Evolutionary conservation across 1,284 basidiomycete genomes (phyloP).

Genomic region (Cryptococcus amylolentus): DNA sequence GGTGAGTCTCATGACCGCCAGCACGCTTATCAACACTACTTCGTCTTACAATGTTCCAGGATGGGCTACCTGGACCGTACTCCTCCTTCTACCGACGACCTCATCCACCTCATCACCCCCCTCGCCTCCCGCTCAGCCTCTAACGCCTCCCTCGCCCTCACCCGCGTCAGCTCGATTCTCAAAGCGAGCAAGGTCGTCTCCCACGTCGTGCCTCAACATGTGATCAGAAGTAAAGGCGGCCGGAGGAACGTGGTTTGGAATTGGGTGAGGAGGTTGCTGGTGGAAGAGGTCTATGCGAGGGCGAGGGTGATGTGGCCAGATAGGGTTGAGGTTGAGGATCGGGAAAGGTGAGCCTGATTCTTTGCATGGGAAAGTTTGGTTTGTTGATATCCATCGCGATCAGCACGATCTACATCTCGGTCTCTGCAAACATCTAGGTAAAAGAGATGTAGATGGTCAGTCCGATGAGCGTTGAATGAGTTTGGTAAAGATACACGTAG

Average conservation of each 20-base stretch:
- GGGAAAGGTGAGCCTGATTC: neutral
- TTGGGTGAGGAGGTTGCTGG: conserved; percentile 54
- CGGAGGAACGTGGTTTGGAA: conserved; percentile 42
- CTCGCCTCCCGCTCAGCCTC: conserved; percentile 52
- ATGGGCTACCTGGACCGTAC: conserved; percentile 62
- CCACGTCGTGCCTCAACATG: conserved; percentile 63
- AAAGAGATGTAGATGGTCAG: neutral
- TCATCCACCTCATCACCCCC: conserved; percentile 55
- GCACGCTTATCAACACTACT: too few species aligned
- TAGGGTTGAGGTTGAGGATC: neutral
- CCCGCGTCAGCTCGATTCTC: conserved; percentile 48
- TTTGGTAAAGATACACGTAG: too few species aligned
- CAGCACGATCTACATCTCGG: neutral
- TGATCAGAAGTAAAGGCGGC: conserved; percentile 53
- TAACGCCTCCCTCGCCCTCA: conserved; percentile 44
- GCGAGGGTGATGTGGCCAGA: conserved; percentile 40
- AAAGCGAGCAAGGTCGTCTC: conserved; percentile 53
- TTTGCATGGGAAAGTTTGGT: neutral
- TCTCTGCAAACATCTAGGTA: neutral
- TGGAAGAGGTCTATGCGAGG: conserved; percentile 60
- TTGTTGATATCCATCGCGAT: neutral
- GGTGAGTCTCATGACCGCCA: conserved; percentile 15
- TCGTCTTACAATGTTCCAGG: neutral
- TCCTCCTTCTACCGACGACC: conserved; percentile 53
- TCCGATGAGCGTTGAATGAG: too few species aligned